A percentile compares a stretch with the other conserved stretches of the same genome.
Evolutionary conservation across 2,329 filamentous ascomycete species (phyloP).

Genomic region (Magnaporthiopsis rhizophila): DNA sequence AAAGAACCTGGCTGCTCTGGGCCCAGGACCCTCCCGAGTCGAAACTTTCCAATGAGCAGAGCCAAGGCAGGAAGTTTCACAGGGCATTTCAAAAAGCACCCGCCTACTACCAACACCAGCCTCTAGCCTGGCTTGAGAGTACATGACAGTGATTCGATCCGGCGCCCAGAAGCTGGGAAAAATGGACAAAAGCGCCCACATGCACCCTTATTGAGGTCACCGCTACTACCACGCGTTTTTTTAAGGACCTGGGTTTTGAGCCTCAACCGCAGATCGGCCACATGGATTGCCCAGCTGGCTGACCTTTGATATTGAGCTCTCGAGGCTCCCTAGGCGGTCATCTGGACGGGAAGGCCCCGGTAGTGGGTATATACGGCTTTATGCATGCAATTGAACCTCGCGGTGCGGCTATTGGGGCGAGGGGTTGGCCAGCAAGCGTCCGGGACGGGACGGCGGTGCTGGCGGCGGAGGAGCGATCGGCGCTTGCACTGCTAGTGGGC

Average conservation of each 20-base stretch:
- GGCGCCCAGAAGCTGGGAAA: not conserved
- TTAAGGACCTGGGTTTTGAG: constrained; percentile 1
- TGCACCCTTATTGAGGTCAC: not conserved
- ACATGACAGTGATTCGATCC: not conserved
- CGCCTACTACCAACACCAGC: not conserved
- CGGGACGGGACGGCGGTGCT: constrained; percentile 2
- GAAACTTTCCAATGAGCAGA: not conserved
- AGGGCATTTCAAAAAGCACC: not conserved
- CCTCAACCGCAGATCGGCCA: constrained; percentile 2
- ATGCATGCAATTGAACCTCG: not conserved
- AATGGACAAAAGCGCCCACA: not conserved
- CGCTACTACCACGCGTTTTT: not conserved
- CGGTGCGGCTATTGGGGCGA: not conserved
- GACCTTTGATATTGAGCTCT: constrained; percentile 3
- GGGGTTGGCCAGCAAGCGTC: not conserved
- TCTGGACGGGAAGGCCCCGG: not conserved
- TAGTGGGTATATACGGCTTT: not conserved
- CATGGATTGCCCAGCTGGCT: not conserved
- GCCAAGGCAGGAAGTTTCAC: not conserved
- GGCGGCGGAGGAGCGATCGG: not conserved
- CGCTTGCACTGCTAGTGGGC: constrained; percentile 11
- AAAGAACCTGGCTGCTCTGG: not conserved
- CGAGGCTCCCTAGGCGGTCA: not conserved
- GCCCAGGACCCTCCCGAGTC: not conserved
- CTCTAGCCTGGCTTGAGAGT: not conserved